Evolutionary conservation across 2,329 filamentous ascomycete species (phyloP), one percentile per base, ranked within the genome.

Genomic region (Exophiala mesophila): DNA sequence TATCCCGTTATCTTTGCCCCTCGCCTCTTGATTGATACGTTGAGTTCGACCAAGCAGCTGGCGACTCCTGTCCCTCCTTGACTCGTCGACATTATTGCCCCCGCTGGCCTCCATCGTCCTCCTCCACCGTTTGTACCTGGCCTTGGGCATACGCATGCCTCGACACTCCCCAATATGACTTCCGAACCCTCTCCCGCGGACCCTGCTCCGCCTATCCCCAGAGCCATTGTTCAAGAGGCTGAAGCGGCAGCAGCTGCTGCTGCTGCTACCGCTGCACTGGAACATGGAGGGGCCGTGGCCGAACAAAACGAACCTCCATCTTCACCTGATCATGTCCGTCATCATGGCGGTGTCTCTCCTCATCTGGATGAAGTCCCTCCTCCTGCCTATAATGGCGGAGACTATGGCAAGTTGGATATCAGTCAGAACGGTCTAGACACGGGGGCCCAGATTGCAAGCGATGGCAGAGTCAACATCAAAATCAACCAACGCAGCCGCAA

Each of bases 381-480:
- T 9, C 55, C 52, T 5, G 45, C 47, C 7, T 58, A 58, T 45
- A 55, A 56, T 36, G 42, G 50, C 19, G 39, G 26, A 18, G 47
- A 77, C 1, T 83, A 83, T 54, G 79, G 78, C 52, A 74, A 77
- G 15, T 62, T 84, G 17, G 72, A 77, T 44, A 72, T 83, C 45
- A 76, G 71, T 15, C 78, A 81, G 54, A 69, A 77, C 32, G 80
- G 79, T 10, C 77, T 84, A 45, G 72, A 78, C 36, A 80, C 80
- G 17, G 76, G 74, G 28, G 80, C 79, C 30, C 69, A 70, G 19
- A 63, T 84, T 18, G 79, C 74, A 80, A 84, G 77, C 47, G 83
- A 89, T 65, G 86, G 86, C 17, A 78, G 87, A 57, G 74, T 92
- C 55, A 80, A 88, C 57, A 88, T 92, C 66, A 82, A 80, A 49